Evolutionary conservation across 75 land plant genomes (phyloP), one percentile per base, ranked within the genome.

Genomic region (Cunninghamia lanceolata): DNA sequence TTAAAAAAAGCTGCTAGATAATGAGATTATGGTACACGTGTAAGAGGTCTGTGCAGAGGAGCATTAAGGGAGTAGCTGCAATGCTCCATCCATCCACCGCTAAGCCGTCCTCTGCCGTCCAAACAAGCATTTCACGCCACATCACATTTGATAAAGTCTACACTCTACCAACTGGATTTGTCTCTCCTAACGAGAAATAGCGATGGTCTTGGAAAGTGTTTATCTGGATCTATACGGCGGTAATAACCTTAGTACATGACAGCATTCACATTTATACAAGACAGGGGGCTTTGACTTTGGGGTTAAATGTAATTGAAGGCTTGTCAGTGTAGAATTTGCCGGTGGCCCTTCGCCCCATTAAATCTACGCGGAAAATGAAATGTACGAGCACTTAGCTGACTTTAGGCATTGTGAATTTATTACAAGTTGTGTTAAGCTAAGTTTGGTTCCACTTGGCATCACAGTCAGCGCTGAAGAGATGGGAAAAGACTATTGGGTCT

Each of bases 61-160:
- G 9, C 82, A 70, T 79, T 25, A 79, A 28, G 82, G 47, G 15
- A 80, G 82, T 80, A 80, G 82, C 11, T 80, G 32, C 82, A 45
- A 80, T 77, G 46, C 43, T n/a, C 32, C 25, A 45, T 80, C 82
- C 45, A 28, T n/a, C 36, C 75, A 45, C 45, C 82, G 52, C 45
- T 28, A 14, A 80, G 82, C 82, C 82, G 82, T 80, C 82, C 47
- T 11, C 14, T 21, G n/a, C 82, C 82, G 82, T 80, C 82, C 82
- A 80, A 80, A 43, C 50, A 28, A 43, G 82, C 30, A 45, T 28
- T 28, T 17, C 11, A 80, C 82, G 82, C 82, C 82, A 80, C 82
- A n/a, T 80, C 46, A 45, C 52, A 25, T 9, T 25, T 28, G 46
- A 21, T 5, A 42, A 16, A 45, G 25, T 28, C 32, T 28, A 13